Conservation (phyloP, 352 stramenopile species). For the Globisporangium lucens region DNA sequence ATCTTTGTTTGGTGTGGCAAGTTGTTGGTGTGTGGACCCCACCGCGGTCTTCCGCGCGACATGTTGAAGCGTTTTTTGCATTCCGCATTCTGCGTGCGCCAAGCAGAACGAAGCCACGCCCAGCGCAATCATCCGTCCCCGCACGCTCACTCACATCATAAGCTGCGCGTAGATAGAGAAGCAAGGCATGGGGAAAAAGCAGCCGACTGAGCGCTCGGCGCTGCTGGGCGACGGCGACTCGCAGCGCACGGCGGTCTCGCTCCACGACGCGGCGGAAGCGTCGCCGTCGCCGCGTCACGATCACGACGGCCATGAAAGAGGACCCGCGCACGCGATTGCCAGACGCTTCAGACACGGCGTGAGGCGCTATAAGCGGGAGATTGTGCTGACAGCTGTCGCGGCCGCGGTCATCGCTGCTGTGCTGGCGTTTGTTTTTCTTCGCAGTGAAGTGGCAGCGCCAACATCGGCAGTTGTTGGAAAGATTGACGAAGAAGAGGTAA, state of each 20-base stretch:
- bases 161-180: background rate
- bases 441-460: background rate
- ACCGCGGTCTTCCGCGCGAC: conserved; percentile 12
- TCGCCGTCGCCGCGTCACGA: background rate
- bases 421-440: background rate
- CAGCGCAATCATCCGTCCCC: background rate
- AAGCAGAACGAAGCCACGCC: background rate
- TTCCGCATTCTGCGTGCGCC: background rate
- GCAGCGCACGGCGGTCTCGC: background rate
- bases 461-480: background rate
- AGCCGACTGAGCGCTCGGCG: conserved; percentile 21
- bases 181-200: conserved; percentile 1
- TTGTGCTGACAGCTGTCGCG: background rate
- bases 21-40: conserved; percentile 5
- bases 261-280: background rate
- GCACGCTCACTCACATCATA: background rate
- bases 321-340: background rate
- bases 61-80: conserved; percentile 13
- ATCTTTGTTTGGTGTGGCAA: conserved; percentile 10
- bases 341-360: background rate
- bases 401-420: background rate
- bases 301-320: background rate
- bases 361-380: background rate
- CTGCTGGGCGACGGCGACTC: conserved; percentile 10
- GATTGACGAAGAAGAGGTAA: conserved; percentile 7